A percentile compares a stretch with the other conserved stretches of the same genome.
These are phyloP conservation scores for Penicillium maclennaniae DNA, from an alignment of 495 filamentous ascomycete species.

Conservation along the genomic window DNA sequence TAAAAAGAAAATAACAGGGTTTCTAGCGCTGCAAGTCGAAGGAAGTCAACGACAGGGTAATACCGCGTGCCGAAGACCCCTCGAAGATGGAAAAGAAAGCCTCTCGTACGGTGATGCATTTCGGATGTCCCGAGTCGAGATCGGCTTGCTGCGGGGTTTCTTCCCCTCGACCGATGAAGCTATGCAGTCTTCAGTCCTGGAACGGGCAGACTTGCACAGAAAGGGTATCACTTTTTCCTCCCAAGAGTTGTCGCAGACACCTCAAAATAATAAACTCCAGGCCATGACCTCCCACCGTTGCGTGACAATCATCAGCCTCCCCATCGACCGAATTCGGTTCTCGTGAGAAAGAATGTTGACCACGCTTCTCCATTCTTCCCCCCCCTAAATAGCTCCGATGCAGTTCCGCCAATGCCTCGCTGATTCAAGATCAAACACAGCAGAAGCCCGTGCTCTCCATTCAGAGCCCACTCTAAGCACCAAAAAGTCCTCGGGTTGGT, in stretches of 20 bases:
- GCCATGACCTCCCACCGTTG: constrained; percentile 36
- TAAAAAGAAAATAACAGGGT: constrained; percentile 25
- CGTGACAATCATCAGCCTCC: constrained; percentile 33
- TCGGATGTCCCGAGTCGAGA: constrained; percentile 21
- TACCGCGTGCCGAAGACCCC: neutral
- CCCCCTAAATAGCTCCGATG: constrained; percentile 19
- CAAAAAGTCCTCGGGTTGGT: constrained; percentile 30
- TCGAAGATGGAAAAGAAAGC: constrained; percentile 24
- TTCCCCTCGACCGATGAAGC: constrained; percentile 37
- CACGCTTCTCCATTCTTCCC: constrained; percentile 16
- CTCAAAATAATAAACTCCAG: constrained; percentile 42
- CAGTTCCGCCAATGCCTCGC: constrained; percentile 11
- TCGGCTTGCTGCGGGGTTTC: constrained; percentile 31
- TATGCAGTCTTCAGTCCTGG: constrained; percentile 40
- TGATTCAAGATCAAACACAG: constrained; percentile 9
- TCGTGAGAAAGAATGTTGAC: constrained; percentile 29
- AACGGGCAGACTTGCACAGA: constrained; percentile 44
- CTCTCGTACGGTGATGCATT: constrained; percentile 33
- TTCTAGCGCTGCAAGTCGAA: constrained; percentile 42
- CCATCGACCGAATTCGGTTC: constrained; percentile 20
- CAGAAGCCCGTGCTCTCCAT: constrained; percentile 16
- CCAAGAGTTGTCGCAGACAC: constrained; percentile 47
- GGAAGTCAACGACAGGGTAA: constrained; percentile 7
- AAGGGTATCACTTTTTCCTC: constrained; percentile 53
- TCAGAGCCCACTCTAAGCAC: constrained; percentile 35